phyloP scores from a whole-genome alignment of 2,329 filamentous ascomycete species.

The Diaporthe citriasiana region DNA sequence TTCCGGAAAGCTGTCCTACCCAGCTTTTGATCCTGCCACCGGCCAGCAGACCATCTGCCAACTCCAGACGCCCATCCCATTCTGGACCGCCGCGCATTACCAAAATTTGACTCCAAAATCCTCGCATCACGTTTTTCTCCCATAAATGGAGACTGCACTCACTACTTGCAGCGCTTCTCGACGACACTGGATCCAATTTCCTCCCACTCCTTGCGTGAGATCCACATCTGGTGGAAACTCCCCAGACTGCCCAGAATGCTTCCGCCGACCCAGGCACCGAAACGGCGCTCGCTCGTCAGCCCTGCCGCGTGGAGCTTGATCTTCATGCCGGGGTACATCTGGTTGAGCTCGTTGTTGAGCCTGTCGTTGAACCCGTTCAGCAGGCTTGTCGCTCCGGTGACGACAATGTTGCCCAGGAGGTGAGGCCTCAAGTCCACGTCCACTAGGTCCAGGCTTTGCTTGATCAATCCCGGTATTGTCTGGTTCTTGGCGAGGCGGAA shows the following conservation, averaged over 20 bases:
- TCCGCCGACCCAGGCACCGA: conserved; percentile 95
- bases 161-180: conserved; percentile 93
- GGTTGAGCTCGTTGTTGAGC: conserved; percentile 84
- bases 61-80: conserved; percentile 42
- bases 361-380: conserved; percentile 94
- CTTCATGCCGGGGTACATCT: conserved; percentile 85
- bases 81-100: conserved; percentile 12
- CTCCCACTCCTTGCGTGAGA: conserved; percentile 96
- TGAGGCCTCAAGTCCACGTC: conserved; percentile 91
- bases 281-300: conserved; percentile 88
- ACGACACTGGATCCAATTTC: conserved; percentile 93
- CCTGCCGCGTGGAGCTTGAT: conserved; percentile 92
- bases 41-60: conserved; percentile 37
- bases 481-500: conserved; percentile 74
- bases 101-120: conserved; percentile 22
- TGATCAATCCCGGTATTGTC: conserved; percentile 87
- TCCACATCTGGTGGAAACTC: conserved; percentile 99
- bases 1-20: conserved; percentile 22
- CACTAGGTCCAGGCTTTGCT: conserved; percentile 80
- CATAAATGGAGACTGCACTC: background rate
- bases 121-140: background rate
- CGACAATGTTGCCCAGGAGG: conserved; percentile 89
- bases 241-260: conserved; percentile 96
- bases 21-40: conserved; percentile 33
- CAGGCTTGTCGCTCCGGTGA: conserved; percentile 89